Percentiles rank a stretch among this genome's conserved stretches.
Conservation (phyloP, 2,329 filamentous ascomycete genomes). For the Gnomoniopsis smithogilvyi region DNA sequence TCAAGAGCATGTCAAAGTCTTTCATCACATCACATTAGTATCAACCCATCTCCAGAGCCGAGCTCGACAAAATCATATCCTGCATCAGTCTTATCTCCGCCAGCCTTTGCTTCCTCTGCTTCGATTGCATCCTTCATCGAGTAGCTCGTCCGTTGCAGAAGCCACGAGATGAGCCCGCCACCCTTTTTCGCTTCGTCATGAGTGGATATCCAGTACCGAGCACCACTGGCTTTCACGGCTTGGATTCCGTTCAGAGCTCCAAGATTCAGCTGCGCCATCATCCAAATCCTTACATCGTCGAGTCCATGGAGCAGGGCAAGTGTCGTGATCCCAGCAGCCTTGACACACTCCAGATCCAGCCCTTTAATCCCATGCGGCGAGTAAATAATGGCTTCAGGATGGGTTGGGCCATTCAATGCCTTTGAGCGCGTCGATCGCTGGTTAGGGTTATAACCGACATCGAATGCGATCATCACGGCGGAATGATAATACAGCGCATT, state of each 20-base stretch:
- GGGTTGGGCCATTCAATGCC: conserved; percentile 18
- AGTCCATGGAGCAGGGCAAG: conserved; percentile 63
- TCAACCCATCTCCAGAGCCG: conserved; percentile 51
- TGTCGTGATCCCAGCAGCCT: conserved; percentile 40
- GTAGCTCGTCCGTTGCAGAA: conserved; percentile 43
- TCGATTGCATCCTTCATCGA: conserved; percentile 40
- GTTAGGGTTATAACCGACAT: conserved; percentile 19
- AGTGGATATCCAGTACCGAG: conserved; percentile 63
- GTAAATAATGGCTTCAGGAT: conserved; percentile 57
- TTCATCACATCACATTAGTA: conserved; percentile 37
- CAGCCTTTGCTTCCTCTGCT: conserved; percentile 30
- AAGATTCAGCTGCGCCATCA: conserved; percentile 57
- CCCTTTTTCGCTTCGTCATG: conserved; percentile 64
- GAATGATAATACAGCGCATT: conserved; percentile 61
- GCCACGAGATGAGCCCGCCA: conserved; percentile 51
- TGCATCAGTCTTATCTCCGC: conserved; percentile 27
- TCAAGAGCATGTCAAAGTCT: neutral
- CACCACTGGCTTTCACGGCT: conserved; percentile 48
- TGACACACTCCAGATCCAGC: conserved; percentile 41
- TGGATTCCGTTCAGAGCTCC: conserved; percentile 60
- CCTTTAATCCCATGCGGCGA: conserved; percentile 60
- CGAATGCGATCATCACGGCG: conserved; percentile 57
- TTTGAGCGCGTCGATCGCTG: conserved; percentile 15
- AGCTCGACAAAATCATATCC: conserved; percentile 49
- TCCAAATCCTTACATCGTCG: conserved; percentile 53